A percentile compares a stretch with the other conserved stretches of the same genome.
Conservation (phyloP, 2,329 filamentous ascomycete genomes). For the Alternaria incomplexa region DNA sequence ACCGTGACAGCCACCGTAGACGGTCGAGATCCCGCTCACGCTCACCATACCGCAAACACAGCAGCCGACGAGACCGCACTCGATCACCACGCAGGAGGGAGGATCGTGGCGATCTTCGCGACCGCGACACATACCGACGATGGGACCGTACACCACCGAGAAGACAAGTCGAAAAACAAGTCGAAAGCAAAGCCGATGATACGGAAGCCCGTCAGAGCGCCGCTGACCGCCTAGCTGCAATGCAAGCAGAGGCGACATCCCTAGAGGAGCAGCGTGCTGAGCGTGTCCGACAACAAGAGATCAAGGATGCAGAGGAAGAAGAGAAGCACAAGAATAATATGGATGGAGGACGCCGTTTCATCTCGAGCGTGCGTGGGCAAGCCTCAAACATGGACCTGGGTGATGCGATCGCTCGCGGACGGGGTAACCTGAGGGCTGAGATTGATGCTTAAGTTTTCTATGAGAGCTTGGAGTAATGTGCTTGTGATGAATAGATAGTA, state of each 20-base stretch:
- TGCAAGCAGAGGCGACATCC: conserved; percentile 43
- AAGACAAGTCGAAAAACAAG: not conserved
- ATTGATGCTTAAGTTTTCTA: conserved; percentile 18
- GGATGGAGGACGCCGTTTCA: conserved; percentile 34
- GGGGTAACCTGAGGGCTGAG: conserved; percentile 24
- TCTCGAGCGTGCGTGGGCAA: conserved; percentile 29
- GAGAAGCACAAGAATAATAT: conserved; percentile 29
- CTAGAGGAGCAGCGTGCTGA: conserved; percentile 42
- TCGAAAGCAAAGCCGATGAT: conserved; percentile 2
- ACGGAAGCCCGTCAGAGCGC: conserved; percentile 20
- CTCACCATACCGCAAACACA: conserved; percentile 14
- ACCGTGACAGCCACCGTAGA: conserved; percentile 26
- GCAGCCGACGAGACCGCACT: conserved; percentile 14
- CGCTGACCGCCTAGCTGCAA: conserved; percentile 41
- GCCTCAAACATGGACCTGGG: conserved; percentile 35
- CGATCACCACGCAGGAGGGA: conserved; percentile 30
- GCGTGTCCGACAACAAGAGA: conserved; percentile 39
- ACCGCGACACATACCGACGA: conserved; percentile 25
- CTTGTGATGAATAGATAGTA: not conserved
- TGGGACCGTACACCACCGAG: conserved; percentile 29
- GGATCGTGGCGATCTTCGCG: conserved; percentile 17
- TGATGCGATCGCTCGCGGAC: conserved; percentile 37
- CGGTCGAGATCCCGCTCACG: conserved; percentile 26
- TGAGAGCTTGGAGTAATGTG: no score
- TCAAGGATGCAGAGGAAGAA: conserved; percentile 43